These are phyloP conservation scores for Candida verbasci DNA, from an alignment of 805 yeast species.

Conservation along the genomic window DNA sequence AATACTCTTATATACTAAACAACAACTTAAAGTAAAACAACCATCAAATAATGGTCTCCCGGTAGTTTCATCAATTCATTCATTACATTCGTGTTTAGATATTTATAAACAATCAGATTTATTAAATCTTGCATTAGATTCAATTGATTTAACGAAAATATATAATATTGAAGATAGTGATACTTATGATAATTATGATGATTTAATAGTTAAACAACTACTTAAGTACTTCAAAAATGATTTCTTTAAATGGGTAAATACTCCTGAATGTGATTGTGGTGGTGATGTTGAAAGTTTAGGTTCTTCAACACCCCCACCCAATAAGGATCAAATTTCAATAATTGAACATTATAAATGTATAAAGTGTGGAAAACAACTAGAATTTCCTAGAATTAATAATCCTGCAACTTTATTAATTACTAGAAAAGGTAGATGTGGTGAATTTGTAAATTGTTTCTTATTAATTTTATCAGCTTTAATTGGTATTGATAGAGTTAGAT, in stretches of 20 bases:
- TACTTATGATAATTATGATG: conserved; percentile 28
- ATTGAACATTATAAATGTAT: conserved; percentile 66
- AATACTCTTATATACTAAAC: conserved; percentile 8
- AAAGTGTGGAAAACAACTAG: conserved; percentile 40
- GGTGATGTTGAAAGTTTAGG: conserved; percentile 31
- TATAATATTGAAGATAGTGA: conserved; percentile 67
- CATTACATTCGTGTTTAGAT: conserved; percentile 2
- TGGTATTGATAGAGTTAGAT: conserved; percentile 45
- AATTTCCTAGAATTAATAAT: conserved; percentile 77
- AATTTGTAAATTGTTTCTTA: conserved; percentile 86
- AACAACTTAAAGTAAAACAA: background rate
- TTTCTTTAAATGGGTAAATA: conserved; percentile 81
- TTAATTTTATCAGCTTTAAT: conserved; percentile 62
- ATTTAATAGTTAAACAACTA: conserved; percentile 28
- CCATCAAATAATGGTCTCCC: background rate
- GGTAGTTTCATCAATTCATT: conserved; percentile 1
- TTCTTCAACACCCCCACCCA: conserved; percentile 32
- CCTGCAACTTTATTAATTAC: conserved; percentile 58
- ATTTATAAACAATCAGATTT: conserved; percentile 13
- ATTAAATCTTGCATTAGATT: conserved; percentile 54
- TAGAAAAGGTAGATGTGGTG: conserved; percentile 85
- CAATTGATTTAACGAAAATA: conserved; percentile 56
- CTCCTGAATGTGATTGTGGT: conserved; percentile 59
- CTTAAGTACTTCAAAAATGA: conserved; percentile 57
- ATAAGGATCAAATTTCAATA: conserved; percentile 43